Percentiles rank a stretch among this genome's conserved stretches.
Evolutionary conservation across 108 stramenopile species (phyloP).

Genomic region (Aurantiochytrium sp.): DNA sequence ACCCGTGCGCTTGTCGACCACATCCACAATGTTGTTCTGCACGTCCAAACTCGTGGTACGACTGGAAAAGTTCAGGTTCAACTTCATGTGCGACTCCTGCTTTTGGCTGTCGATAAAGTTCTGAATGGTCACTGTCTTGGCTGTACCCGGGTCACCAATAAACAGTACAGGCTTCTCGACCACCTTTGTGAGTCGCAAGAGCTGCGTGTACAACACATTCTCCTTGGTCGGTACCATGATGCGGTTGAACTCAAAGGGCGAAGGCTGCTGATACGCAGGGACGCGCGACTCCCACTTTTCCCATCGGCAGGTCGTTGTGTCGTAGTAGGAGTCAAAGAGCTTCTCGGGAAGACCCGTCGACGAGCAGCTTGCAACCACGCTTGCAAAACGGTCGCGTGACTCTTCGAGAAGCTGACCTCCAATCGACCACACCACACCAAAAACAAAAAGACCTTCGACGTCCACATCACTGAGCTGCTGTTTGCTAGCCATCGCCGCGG

Average conservation of each 20-base stretch:
- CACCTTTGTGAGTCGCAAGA: constrained; percentile 42
- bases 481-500: neutral
- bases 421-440: constrained; percentile 50
- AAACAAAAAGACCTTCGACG: constrained; percentile 41
- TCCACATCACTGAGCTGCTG: constrained; percentile 15
- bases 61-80: constrained; percentile 51
- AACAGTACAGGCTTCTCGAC: constrained; percentile 52
- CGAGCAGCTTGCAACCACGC: constrained; percentile 41
- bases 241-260: constrained; percentile 53
- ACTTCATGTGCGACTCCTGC: constrained; percentile 20
- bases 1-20: constrained; percentile 60
- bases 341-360: constrained; percentile 34
- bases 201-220: constrained; percentile 48
- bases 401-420: constrained; percentile 45
- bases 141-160: constrained; percentile 61
- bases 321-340: constrained; percentile 44
- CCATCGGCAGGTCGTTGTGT: constrained; percentile 41
- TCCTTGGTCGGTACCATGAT: constrained; percentile 64
- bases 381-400: constrained; percentile 42
- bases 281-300: constrained; percentile 46
- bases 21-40: constrained; percentile 56
- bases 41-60: constrained; percentile 53
- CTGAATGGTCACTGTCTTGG: constrained; percentile 59
- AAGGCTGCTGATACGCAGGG: constrained; percentile 50
- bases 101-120: constrained; percentile 43